Percentiles rank a stretch among this genome's conserved stretches.
These are phyloP conservation scores for Neofusicoccum kwambonambiense DNA, from an alignment of 2,329 filamentous ascomycete genomes.

Conservation along the genomic window DNA sequence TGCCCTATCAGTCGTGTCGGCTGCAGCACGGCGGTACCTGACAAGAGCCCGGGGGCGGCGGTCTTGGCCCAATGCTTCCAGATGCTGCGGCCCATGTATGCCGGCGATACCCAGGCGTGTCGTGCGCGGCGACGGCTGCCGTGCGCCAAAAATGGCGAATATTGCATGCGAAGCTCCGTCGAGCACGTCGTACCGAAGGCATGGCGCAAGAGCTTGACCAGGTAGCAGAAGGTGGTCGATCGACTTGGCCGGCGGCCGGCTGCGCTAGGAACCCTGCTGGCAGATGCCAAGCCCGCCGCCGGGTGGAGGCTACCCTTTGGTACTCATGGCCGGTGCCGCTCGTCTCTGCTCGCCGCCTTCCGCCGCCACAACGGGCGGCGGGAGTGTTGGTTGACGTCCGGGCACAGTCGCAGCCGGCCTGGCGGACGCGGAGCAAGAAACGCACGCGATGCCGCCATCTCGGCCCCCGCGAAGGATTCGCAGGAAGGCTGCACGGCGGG, in stretches of 20 bases:
- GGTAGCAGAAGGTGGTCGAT: neutral
- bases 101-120: too few relatives aligned
- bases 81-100: too few relatives aligned
- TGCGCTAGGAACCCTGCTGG: neutral
- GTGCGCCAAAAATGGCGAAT: neutral
- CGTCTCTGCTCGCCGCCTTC: neutral
- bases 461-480: neutral
- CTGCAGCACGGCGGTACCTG: slow-evolving; percentile 8
- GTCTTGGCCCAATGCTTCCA: neutral
- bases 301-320: too few relatives aligned
- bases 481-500: neutral
- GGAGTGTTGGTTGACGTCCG: neutral
- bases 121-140: neutral
- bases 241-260: neutral
- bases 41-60: slow-evolving; percentile 6
- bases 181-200: neutral
- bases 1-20: neutral
- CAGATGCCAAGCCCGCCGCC: neutral
- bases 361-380: neutral
- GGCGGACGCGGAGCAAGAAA: neutral
- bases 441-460: neutral
- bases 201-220: neutral
- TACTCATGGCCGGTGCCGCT: neutral
- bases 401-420: neutral
- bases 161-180: neutral